These are phyloP conservation scores for Sequoiadendron giganteum DNA, from an alignment of 75 land plant species.

Conservation along the genomic window DNA sequence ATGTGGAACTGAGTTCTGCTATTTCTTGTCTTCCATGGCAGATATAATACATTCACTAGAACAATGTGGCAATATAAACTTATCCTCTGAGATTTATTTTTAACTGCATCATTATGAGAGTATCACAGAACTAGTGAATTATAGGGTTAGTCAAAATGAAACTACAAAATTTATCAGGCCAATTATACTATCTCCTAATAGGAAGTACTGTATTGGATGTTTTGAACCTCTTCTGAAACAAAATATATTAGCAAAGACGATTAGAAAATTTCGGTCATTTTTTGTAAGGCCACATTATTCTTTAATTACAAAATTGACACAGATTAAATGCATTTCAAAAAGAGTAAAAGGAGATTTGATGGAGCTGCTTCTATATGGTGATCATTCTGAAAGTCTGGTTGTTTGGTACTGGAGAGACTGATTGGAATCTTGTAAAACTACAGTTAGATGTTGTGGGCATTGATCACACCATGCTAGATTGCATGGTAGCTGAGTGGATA, in stretches of 20 bases:
- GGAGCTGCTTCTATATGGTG: neutral
- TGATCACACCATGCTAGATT: neutral
- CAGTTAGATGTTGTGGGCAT: neutral
- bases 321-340: neutral
- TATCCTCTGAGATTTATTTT: neutral
- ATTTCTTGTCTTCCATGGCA: neutral
- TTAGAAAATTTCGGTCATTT: neutral
- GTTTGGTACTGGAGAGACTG: neutral
- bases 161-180: neutral
- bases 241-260: neutral
- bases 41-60: neutral
- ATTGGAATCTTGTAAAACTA: neutral
- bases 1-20: neutral
- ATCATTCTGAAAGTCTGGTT: neutral
- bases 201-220: no score
- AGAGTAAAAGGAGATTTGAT: neutral
- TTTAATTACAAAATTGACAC: neutral
- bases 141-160: neutral
- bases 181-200: neutral
- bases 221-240: neutral
- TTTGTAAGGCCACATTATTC: neutral
- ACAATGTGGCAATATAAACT: neutral
- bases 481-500: neutral
- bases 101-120: neutral
- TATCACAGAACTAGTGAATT: neutral